Percentiles rank a stretch among this genome's conserved stretches.
These are phyloP conservation scores for Schizochytrium sp. DNA, from an alignment of 108 stramenopile genomes.

Conservation along the genomic window DNA sequence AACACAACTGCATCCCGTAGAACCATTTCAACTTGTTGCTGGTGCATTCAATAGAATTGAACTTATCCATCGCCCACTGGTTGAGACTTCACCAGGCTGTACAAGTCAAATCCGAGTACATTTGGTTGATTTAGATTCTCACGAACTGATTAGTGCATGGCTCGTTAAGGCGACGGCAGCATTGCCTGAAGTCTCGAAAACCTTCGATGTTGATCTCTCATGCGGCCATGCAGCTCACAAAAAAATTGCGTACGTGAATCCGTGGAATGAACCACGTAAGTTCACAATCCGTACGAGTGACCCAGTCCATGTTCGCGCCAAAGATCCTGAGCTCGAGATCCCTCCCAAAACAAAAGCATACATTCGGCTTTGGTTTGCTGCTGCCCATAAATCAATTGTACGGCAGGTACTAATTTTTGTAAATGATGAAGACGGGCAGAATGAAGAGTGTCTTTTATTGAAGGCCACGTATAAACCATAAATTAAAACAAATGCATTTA, in stretches of 20 bases:
- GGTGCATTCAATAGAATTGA: slow-evolving; percentile 77
- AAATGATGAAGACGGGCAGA: slow-evolving; percentile 72
- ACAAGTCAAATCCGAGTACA: slow-evolving; percentile 67
- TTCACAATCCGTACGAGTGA: slow-evolving; percentile 71
- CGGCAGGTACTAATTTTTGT: slow-evolving; percentile 74
- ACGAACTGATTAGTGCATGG: slow-evolving; percentile 76
- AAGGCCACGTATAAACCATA: not conserved
- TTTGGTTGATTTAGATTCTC: slow-evolving; percentile 75
- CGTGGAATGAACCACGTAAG: slow-evolving; percentile 70
- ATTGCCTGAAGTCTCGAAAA: slow-evolving; percentile 74
- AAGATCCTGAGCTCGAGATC: slow-evolving; percentile 70
- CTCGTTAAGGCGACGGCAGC: slow-evolving; percentile 69
- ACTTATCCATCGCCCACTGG: slow-evolving; percentile 65
- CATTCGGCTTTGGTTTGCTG: slow-evolving; percentile 73
- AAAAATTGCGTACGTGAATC: slow-evolving; percentile 76
- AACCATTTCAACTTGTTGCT: slow-evolving; percentile 75
- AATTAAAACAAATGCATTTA: not conserved
- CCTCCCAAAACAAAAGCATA: slow-evolving; percentile 69
- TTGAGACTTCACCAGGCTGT: slow-evolving; percentile 51
- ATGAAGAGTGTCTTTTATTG: slow-evolving; percentile 74
- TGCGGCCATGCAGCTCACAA: slow-evolving; percentile 67
- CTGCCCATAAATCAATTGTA: not conserved
- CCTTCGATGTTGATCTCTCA: slow-evolving; percentile 74
- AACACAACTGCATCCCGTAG: slow-evolving; percentile 67
- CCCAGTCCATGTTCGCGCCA: slow-evolving; percentile 68